Evolutionary conservation across 2,329 filamentous ascomycete species (phyloP), one percentile per base, ranked within the genome.

Genomic region (Hymenoscyphus infarciens): DNA sequence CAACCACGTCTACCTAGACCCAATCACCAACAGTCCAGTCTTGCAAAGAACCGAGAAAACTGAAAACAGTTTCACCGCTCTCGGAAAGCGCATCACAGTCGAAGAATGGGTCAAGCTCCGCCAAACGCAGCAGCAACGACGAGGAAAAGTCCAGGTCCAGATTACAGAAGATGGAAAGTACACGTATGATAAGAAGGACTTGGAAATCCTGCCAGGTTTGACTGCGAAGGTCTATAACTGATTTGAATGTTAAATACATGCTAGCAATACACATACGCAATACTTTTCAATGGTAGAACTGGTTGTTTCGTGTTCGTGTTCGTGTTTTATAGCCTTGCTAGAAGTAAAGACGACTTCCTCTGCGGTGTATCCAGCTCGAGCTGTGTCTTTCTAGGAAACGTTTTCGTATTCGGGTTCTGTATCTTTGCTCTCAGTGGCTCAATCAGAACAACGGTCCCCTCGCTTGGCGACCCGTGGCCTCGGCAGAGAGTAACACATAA

Each of bases 41-140:
- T 61, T 76, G 57, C 42, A 61, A 74, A 7, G 63, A 63, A 19
- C 70, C 68, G 8, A 72, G 72, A 0, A 71, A 74, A 16, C 42
- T 7, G 67, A 72, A 22, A 52, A 68, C 7, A 53, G 66, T 6
- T 78, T 49, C 42, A 49, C 42, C 7, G 7, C 42, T 10, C 42
- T 78, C 49, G 76, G 75, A 16, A 74, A 77, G 66, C 72, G 76
- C 52, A 71, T 81, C 6, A 80, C 77, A 2, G 77, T 80, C 75
- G 77, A 77, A 60, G 69, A 80, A 62, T 80, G 77, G 77, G 77
- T 79, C 7, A 76, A 73, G 62, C 74, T 74, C 0, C 75, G 75
- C 63, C 75, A 77, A 69, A 75, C 71, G 2, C 61, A 75, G 53
- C 76, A 78, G 64, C 63, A 69, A 56, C 77, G 42, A 49, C 33